These are phyloP conservation scores for Leccinum fallax DNA, from an alignment of 1,284 basidiomycete genomes.

Conservation along the genomic window DNA sequence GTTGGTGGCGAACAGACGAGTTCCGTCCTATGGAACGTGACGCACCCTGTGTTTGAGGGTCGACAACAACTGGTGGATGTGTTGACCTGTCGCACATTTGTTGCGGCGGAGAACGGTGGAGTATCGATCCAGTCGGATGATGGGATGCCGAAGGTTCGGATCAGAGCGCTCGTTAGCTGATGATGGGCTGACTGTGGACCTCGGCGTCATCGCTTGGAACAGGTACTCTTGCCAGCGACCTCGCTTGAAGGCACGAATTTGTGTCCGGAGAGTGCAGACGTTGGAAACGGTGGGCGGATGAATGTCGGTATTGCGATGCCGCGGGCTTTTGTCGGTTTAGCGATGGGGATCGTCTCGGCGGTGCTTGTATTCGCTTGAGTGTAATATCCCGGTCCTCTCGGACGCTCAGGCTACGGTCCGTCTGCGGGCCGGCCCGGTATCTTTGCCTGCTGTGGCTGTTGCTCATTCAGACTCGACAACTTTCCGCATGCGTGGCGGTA, in stretches of 20 bases:
- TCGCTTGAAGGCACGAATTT: slow-evolving; percentile 17
- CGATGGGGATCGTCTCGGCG: slow-evolving; percentile 11
- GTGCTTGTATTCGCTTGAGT: slow-evolving; percentile 12
- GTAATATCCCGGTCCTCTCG: not conserved
- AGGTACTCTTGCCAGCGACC: slow-evolving; percentile 30
- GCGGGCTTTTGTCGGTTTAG: slow-evolving; percentile 14
- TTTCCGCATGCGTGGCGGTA: not conserved
- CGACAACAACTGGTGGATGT: slow-evolving; percentile 62
- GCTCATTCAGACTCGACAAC: not conserved
- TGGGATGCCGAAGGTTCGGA: slow-evolving; percentile 47
- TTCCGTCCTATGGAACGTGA: slow-evolving; percentile 47
- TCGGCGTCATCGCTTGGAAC: not conserved
- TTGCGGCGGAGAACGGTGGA: slow-evolving; percentile 48
- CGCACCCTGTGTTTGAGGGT: slow-evolving; percentile 46
- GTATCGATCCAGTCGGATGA: slow-evolving; percentile 37
- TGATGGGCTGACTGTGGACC: slow-evolving; percentile 1
- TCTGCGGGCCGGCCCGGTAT: not conserved
- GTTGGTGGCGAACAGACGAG: slow-evolving; percentile 46
- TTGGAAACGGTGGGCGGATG: slow-evolving; percentile 8
- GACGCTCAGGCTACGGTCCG: not conserved
- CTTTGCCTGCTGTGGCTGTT: not conserved
- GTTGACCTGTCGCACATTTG: slow-evolving; percentile 53
- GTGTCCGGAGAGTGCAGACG: slow-evolving; percentile 19
- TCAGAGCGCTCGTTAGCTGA: not conserved
- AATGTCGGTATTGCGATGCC: not conserved